A percentile compares a stretch with the other conserved stretches of the same genome.
Evolutionary conservation across 441 rosid species (phyloP).

Genomic region (Pelargonium myrrhifolium): DNA sequence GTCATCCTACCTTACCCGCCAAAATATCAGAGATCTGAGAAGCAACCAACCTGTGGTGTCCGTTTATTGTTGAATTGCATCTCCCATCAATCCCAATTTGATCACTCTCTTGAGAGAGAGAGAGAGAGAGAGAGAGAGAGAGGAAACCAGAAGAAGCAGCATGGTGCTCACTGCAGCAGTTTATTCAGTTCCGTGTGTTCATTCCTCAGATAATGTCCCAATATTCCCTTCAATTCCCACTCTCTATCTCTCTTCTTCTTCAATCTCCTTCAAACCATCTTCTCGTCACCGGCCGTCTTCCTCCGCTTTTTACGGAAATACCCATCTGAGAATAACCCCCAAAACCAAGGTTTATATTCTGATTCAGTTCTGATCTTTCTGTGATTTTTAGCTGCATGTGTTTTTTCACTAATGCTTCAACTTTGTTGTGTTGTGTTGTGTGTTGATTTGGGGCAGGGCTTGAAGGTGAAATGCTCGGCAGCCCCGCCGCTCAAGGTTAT

Average conservation of each 20-base stretch:
- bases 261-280: constrained; percentile 18
- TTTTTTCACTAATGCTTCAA: background rate
- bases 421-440: background rate
- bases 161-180: background rate
- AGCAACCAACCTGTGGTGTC: background rate
- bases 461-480: constrained; percentile 45
- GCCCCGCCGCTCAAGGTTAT: constrained; percentile 71
- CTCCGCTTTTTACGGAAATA: constrained; percentile 13
- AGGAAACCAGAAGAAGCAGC: background rate
- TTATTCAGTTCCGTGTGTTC: constrained; percentile 24
- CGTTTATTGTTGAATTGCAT: background rate
- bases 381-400: background rate
- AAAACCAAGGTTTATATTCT: constrained; percentile 28
- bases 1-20: constrained; percentile 4
- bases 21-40: constrained; percentile 2
- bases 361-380: background rate
- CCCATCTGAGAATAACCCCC: constrained; percentile 20
- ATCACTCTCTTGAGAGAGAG: background rate
- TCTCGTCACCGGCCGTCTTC: constrained; percentile 20
- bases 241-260: constrained; percentile 15
- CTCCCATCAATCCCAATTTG: background rate
- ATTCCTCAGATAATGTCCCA: constrained; percentile 20
- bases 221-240: constrained; percentile 22
- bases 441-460: constrained; percentile 23
- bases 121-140: too few relatives aligned